A percentile compares a stretch with the other conserved stretches of the same genome.
Evolutionary conservation across 176 grass and related monocot species (phyloP).

Genomic region (Oryza coarctata): DNA sequence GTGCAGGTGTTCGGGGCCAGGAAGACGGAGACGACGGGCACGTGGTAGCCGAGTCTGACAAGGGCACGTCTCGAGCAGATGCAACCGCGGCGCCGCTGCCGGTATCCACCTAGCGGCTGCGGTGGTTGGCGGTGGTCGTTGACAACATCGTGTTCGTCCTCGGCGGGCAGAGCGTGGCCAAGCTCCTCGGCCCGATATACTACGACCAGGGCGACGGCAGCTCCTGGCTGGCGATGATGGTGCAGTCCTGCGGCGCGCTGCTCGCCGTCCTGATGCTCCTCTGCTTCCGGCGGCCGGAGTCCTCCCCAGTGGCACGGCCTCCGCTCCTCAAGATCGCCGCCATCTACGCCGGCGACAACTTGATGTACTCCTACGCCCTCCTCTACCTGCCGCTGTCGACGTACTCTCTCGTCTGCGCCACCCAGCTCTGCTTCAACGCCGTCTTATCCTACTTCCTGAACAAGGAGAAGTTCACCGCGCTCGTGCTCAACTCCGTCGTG

Average conservation of each 20-base stretch:
- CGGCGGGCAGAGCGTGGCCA: conserved; percentile 41
- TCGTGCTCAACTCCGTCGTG: conserved; percentile 68
- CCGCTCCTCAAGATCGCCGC: conserved; percentile 33
- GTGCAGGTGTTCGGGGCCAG: conserved; percentile 32
- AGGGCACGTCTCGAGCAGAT: background rate
- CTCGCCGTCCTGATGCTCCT: conserved; percentile 37
- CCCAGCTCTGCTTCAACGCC: conserved; percentile 67
- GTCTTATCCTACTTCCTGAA: conserved; percentile 80
- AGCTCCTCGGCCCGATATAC: conserved; percentile 49
- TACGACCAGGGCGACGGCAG: conserved; percentile 58
- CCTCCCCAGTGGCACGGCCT: background rate
- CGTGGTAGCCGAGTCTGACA: background rate
- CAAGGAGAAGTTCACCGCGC: conserved; percentile 51
- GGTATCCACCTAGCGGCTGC: conserved; percentile 18
- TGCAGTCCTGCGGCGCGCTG: conserved; percentile 55
- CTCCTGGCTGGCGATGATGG: conserved; percentile 47
- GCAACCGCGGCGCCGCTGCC: background rate
- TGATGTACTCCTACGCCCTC: conserved; percentile 74
- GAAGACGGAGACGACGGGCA: conserved; percentile 1
- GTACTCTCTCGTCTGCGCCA: conserved; percentile 52
- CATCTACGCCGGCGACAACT: conserved; percentile 53
- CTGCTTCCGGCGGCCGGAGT: conserved; percentile 26
- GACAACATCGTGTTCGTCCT: conserved; percentile 46
- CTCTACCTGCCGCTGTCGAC: conserved; percentile 68
- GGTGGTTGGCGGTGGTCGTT: conserved; percentile 40